These are phyloP conservation scores for Colletotrichum sp. DNA, from an alignment of 2,329 filamentous ascomycete species.

Conservation along the genomic window DNA sequence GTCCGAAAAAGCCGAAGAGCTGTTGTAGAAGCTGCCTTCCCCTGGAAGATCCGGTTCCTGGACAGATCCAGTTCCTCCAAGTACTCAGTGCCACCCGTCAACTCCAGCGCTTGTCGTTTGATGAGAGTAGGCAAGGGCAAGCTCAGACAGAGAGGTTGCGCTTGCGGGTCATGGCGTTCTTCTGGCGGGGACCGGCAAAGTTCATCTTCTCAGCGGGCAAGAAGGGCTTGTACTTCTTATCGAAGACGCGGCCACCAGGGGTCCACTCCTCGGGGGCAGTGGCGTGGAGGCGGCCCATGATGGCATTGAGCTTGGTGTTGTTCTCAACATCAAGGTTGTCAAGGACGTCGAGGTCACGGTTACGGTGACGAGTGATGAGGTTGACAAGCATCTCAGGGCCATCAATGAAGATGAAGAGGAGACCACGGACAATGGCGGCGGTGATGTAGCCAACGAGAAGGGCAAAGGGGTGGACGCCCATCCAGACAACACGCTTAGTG, in stretches of 20 bases:
- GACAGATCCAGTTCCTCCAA: background rate
- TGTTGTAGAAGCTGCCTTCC: background rate
- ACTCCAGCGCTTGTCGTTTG: background rate
- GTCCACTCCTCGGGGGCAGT: background rate
- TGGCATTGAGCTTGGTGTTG: slow-evolving; percentile 16
- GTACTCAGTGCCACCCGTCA: background rate
- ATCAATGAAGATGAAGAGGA: slow-evolving; percentile 16
- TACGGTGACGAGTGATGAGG: background rate
- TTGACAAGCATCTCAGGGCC: background rate
- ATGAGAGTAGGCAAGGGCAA: background rate
- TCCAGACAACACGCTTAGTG: background rate
- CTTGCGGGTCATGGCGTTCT: slow-evolving; percentile 7
- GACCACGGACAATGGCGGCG: background rate
- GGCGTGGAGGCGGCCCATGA: background rate
- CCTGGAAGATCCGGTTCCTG: background rate
- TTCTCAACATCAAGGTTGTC: background rate
- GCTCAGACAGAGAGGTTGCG: slow-evolving; percentile 6
- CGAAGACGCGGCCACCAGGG: background rate
- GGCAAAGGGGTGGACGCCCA: slow-evolving; percentile 3
- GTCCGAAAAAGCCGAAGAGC: background rate
- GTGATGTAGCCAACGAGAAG: background rate
- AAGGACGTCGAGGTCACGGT: background rate
- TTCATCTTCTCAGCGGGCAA: background rate
- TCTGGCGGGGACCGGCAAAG: slow-evolving; percentile 7
- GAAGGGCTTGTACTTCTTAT: slow-evolving; percentile 20